These are phyloP conservation scores for Penicillium glabrum DNA, from an alignment of 2,329 filamentous ascomycete genomes.

Conservation along the genomic window DNA sequence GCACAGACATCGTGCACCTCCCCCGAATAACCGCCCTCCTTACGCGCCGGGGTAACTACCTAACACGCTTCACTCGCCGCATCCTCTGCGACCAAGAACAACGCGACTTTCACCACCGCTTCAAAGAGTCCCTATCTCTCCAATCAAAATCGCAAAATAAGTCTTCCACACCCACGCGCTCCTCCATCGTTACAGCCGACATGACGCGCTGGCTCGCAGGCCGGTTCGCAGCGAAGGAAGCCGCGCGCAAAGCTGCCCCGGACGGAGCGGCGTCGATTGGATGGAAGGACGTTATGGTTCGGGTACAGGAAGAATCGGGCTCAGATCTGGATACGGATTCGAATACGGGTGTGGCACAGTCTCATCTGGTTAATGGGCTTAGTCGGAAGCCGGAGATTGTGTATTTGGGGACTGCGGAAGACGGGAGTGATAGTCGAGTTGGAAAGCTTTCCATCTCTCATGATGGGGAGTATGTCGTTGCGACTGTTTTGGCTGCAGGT, in stretches of 20 bases:
- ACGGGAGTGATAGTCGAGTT: slow-evolving; percentile 46
- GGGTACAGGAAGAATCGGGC: slow-evolving; percentile 22
- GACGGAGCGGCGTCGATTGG: slow-evolving; percentile 54
- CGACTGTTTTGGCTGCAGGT: slow-evolving; percentile 41
- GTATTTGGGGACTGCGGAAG: slow-evolving; percentile 26
- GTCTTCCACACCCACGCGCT: background rate
- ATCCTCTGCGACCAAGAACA: slow-evolving; percentile 44
- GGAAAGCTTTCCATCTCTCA: slow-evolving; percentile 82
- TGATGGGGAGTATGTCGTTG: slow-evolving; percentile 74
- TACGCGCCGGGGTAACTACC: slow-evolving; percentile 39
- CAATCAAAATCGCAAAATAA: background rate
- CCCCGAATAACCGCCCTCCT: slow-evolving; percentile 64
- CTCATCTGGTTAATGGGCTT: slow-evolving; percentile 13
- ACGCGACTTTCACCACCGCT: slow-evolving; percentile 36
- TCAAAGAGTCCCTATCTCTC: slow-evolving; percentile 17
- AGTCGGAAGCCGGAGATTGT: slow-evolving; percentile 39
- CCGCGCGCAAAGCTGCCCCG: slow-evolving; percentile 68
- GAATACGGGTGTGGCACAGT: background rate
- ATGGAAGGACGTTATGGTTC: slow-evolving; percentile 61
- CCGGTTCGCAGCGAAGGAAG: slow-evolving; percentile 74
- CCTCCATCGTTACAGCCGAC: slow-evolving; percentile 24
- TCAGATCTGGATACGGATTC: background rate
- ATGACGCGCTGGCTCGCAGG: slow-evolving; percentile 47
- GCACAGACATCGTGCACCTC: slow-evolving; percentile 76
- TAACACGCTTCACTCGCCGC: slow-evolving; percentile 39